phyloP scores from a whole-genome alignment of 441 rosid species.

The Pelargonium citronellum region DNA sequence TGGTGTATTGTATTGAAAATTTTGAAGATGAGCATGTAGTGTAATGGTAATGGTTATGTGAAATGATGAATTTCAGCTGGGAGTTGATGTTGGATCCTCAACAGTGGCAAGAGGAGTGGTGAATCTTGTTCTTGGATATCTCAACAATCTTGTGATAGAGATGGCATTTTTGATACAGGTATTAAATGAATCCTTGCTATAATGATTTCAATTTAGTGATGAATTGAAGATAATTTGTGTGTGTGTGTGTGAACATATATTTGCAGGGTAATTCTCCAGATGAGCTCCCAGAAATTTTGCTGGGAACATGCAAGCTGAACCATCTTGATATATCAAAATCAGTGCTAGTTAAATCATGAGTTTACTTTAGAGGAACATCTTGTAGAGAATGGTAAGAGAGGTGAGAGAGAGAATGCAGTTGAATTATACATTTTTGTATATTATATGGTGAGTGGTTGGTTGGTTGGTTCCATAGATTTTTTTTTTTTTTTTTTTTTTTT shows the following conservation, averaged over 20 bases:
- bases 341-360: conserved; percentile 16
- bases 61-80: conserved; percentile 40
- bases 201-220: no score
- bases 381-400: no score
- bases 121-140: conserved; percentile 76
- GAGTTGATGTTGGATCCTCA: conserved; percentile 82
- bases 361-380: neutral
- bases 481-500: no score
- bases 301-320: conserved; percentile 80
- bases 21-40: no score
- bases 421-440: no score
- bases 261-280: conserved; percentile 70
- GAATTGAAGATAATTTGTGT: no score
- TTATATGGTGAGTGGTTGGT: no score
- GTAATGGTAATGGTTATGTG: no score
- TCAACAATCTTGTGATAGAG: conserved; percentile 78
- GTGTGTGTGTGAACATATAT: no score
- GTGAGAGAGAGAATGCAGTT: no score
- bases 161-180: conserved; percentile 95
- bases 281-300: conserved; percentile 82
- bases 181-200: neutral
- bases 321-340: conserved; percentile 62
- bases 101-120: conserved; percentile 85
- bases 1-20: no score
- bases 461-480: no score